A percentile compares a stretch with the other conserved stretches of the same genome.
phyloP scores from a whole-genome alignment of 2,329 filamentous ascomycete species.

The Hypoxylon sp. region DNA sequence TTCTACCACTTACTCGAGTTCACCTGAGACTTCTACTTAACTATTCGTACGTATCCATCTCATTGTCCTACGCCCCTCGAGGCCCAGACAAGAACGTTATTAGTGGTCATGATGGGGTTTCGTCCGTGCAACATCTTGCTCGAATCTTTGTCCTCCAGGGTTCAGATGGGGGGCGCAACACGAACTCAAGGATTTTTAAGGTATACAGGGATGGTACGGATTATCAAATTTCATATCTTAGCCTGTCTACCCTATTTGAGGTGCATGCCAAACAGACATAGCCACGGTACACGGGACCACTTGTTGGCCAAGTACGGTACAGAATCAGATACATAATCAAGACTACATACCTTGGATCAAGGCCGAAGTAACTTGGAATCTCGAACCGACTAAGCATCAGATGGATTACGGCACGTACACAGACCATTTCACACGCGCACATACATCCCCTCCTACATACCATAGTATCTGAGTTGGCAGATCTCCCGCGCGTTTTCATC shows the following conservation, averaged over 20 bases:
- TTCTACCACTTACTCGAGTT: slow-evolving; percentile 25
- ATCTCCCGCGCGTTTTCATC: slow-evolving; percentile 38
- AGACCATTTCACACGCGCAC: slow-evolving; percentile 15
- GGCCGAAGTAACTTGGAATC: slow-evolving; percentile 32
- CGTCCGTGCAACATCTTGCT: slow-evolving; percentile 27
- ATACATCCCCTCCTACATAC: slow-evolving; percentile 10
- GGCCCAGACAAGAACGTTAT: slow-evolving; percentile 9
- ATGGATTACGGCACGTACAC: slow-evolving; percentile 35
- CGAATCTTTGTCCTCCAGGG: slow-evolving; percentile 13
- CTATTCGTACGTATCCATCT: background rate
- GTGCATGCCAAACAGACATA: slow-evolving; percentile 45
- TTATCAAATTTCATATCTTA: slow-evolving; percentile 37
- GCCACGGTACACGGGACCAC: slow-evolving; percentile 43
- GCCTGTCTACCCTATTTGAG: slow-evolving; percentile 29
- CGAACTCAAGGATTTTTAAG: slow-evolving; percentile 36
- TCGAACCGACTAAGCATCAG: slow-evolving; percentile 38
- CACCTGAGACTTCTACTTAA: slow-evolving; percentile 12
- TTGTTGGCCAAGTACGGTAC: slow-evolving; percentile 36
- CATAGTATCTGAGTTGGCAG: slow-evolving; percentile 40
- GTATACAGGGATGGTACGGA: slow-evolving; percentile 40
- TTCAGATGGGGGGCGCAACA: slow-evolving; percentile 30
- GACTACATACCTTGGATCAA: slow-evolving; percentile 12
- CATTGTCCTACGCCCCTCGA: slow-evolving; percentile 18
- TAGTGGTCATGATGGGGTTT: slow-evolving; percentile 22
- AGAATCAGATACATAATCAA: slow-evolving; percentile 9